phyloP scores from a whole-genome alignment of 805 yeast species.

The Saccharomycopsis amapae region DNA sequence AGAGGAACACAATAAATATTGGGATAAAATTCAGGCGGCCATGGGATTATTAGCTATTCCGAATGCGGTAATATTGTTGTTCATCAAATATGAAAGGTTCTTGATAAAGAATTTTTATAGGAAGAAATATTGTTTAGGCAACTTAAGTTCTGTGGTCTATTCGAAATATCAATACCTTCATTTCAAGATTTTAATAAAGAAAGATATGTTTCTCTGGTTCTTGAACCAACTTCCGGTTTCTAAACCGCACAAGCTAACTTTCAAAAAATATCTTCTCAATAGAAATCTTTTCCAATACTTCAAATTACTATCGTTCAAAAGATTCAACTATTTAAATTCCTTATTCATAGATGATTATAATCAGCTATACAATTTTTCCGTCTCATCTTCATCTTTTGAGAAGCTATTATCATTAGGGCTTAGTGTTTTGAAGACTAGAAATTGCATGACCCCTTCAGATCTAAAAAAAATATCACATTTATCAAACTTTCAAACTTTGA shows the following conservation, averaged over 20 bases:
- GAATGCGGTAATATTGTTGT: slow-evolving; percentile 9
- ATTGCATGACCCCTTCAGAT: slow-evolving; percentile 15
- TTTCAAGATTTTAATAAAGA: slow-evolving; percentile 6
- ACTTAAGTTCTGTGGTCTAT: slow-evolving; percentile 10
- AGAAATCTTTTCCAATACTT: slow-evolving; percentile 11
- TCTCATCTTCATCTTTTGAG: slow-evolving; percentile 9
- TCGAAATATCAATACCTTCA: slow-evolving; percentile 6
- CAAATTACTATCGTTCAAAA: slow-evolving; percentile 15
- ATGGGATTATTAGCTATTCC: slow-evolving; percentile 19
- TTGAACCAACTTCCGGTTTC: slow-evolving; percentile 9
- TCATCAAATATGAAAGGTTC: slow-evolving; percentile 19
- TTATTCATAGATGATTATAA: slow-evolving; percentile 10
- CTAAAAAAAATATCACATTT: slow-evolving; percentile 5
- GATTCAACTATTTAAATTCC: slow-evolving; percentile 18
- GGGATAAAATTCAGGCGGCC: slow-evolving; percentile 14
- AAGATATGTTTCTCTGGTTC: slow-evolving; percentile 11
- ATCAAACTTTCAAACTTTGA: neutral
- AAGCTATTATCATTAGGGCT: slow-evolving; percentile 18
- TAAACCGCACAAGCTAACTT: slow-evolving; percentile 8
- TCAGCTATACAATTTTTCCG: slow-evolving; percentile 8
- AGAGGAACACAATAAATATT: slow-evolving; percentile 14
- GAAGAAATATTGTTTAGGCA: slow-evolving; percentile 7
- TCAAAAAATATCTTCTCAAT: slow-evolving; percentile 10
- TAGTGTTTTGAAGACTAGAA: slow-evolving; percentile 17
- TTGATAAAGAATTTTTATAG: slow-evolving; percentile 12